Base-by-base conservation (phyloP, 2,329 filamentous ascomycete species). In the Alternaria sp. region DNA sequence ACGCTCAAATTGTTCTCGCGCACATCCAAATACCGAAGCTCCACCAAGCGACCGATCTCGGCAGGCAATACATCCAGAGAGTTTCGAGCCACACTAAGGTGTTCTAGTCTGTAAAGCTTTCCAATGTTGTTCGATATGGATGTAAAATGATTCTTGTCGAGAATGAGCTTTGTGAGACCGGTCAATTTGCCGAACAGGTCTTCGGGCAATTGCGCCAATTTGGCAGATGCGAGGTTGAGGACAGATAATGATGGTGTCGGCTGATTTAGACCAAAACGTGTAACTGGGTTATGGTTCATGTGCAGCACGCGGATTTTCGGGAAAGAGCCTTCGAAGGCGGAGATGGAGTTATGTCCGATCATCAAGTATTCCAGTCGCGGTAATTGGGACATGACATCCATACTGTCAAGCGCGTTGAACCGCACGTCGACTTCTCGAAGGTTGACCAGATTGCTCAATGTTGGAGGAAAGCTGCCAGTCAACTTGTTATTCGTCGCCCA, bases 401-500 rank as follows among this genome's bases (percentile, higher is more conserved):
- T 97, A 72, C 88, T 93, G 49, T 89, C 88, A 55, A 99, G 91
- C 17, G 86, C 84, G 73, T 99, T 99, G 82, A 96, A 98, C 63
- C 96, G 92, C 64, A 96, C 89, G 77, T 99, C 95, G 41, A 99
- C 87, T 77, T 98, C 94, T 62, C 92, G 92, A 51, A 99, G 81
- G 70, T 86, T 96, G 45, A 85, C 80, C 7, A 98, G 80, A n/a
- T 90, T 83, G 61, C 83, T 85, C 71, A 98, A 91, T 0, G 87
- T 85, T 1, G 85, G 80, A 8, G 93, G 91, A 34, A 98, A 87
- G 6, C 88, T 83, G 3, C 91, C 91, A 21, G 86, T 85, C 13
- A 99, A 81, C 60, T 90, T 89, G 78, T 99, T 99, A 80, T 99
- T 99, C 2, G 95, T 98, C 67, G 97, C 94, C 80, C 95, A 92